Percentiles rank a stretch among this genome's conserved stretches.
These are phyloP conservation scores for Lipomyces mesembrius DNA, from an alignment of 805 yeast species.

Conservation along the genomic window DNA sequence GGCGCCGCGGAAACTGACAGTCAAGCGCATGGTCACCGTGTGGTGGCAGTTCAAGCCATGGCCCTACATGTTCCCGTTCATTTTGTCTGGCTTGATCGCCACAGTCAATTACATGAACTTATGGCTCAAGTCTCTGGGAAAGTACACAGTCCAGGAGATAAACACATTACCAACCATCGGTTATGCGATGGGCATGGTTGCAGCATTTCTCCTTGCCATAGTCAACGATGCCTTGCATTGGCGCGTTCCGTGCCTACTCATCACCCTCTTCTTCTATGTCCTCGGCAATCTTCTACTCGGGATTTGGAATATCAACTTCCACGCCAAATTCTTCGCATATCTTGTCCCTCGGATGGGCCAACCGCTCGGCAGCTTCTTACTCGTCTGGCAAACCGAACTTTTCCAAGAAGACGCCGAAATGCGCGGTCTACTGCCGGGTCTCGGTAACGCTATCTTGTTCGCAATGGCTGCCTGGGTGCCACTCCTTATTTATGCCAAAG, in stretches of 20 bases:
- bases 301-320: conserved; percentile 58
- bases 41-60: conserved; percentile 8
- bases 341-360: conserved; percentile 60
- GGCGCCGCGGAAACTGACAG: conserved; percentile 4
- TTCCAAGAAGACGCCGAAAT: conserved; percentile 57
- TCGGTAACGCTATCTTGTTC: conserved; percentile 44
- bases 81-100: conserved; percentile 6
- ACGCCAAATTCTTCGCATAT: conserved; percentile 64
- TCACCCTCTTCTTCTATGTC: conserved; percentile 49
- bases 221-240: conserved; percentile 42
- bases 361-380: conserved; percentile 63
- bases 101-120: conserved; percentile 39
- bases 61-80: neutral
- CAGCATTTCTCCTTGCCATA: conserved; percentile 41
- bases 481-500: conserved; percentile 49
- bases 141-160: conserved; percentile 37
- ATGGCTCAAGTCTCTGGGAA: conserved; percentile 41
- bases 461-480: conserved; percentile 48
- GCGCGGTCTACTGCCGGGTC: conserved; percentile 39
- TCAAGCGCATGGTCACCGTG: neutral
- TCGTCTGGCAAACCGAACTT: conserved; percentile 63
- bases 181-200: conserved; percentile 42
- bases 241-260: conserved; percentile 57
- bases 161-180: conserved; percentile 46
- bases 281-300: conserved; percentile 59